A percentile compares a stretch with the other conserved stretches of the same genome.
phyloP scores from a whole-genome alignment of 176 grass and related monocot genomes.

The Tillandsia leiboldiana region DNA sequence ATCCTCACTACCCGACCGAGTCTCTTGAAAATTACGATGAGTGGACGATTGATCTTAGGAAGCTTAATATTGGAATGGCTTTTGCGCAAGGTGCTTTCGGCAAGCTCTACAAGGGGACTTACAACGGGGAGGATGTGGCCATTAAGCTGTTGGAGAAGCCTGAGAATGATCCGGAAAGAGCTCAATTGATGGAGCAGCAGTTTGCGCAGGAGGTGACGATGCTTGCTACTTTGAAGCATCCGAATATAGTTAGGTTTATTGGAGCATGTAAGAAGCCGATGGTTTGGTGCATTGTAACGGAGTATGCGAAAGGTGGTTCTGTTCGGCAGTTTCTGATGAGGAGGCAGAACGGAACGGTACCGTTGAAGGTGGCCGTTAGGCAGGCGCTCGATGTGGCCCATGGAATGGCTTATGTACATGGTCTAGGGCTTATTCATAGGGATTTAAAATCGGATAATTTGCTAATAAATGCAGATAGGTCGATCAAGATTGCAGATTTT shows the following conservation, averaged over 20 bases:
- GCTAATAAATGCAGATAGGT: conserved; percentile 59
- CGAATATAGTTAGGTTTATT: conserved; percentile 64
- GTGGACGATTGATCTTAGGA: conserved; percentile 66
- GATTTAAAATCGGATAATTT: conserved; percentile 78
- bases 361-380: conserved; percentile 57
- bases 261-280: conserved; percentile 67
- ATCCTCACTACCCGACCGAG: conserved; percentile 43
- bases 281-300: conserved; percentile 79
- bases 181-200: conserved; percentile 61
- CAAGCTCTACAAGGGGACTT: conserved; percentile 67
- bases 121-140: conserved; percentile 63
- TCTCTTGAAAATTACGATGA: conserved; percentile 64
- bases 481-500: conserved; percentile 76
- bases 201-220: conserved; percentile 81
- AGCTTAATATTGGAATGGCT: conserved; percentile 54
- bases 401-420: conserved; percentile 77
- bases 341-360: conserved; percentile 52
- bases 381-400: conserved; percentile 67
- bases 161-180: conserved; percentile 41
- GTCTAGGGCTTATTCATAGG: conserved; percentile 61
- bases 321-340: conserved; percentile 56
- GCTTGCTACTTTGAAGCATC: conserved; percentile 63
- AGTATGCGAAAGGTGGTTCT: conserved; percentile 70
- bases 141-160: conserved; percentile 78
- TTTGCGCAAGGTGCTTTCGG: conserved; percentile 84